Evolutionary conservation across 2,329 filamentous ascomycete species (phyloP).

Genomic region (Aspergillus sp.): DNA sequence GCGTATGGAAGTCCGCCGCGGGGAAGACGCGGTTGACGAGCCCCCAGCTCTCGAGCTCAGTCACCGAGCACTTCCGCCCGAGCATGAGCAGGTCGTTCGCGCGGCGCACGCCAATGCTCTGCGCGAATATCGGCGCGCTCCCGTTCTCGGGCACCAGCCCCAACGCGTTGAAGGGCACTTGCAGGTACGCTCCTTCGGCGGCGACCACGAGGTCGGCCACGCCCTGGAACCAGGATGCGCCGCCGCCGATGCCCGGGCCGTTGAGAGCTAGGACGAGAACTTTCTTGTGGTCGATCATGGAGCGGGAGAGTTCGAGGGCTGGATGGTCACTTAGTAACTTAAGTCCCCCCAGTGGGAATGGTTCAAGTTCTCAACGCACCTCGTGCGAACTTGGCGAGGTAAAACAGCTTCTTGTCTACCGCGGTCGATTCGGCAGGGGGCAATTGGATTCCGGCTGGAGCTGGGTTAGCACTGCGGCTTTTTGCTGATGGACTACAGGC

Average conservation of each 20-base stretch:
- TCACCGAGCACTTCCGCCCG: conserved; percentile 35
- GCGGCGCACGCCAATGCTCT: conserved; percentile 42
- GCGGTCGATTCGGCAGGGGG: no score
- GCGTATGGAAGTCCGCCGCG: conserved; percentile 31
- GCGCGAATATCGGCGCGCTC: conserved; percentile 37
- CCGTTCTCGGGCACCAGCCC: conserved; percentile 44
- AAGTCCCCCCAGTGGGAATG: no score
- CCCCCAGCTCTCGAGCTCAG: conserved; percentile 37
- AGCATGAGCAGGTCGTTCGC: conserved; percentile 47
- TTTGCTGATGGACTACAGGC: conserved; percentile 15
- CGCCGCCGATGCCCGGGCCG: conserved; percentile 42
- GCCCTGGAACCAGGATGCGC: conserved; percentile 44
- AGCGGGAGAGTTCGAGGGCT: conserved; percentile 27
- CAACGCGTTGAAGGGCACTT: conserved; percentile 41
- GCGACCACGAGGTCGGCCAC: conserved; percentile 43
- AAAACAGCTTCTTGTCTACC: conserved; percentile 5
- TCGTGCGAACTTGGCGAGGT: conserved; percentile 4
- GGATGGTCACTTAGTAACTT: no score
- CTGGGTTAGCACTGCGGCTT: background rate
- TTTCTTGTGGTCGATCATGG: conserved; percentile 43
- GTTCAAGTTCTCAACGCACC: no score
- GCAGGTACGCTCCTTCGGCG: conserved; percentile 36
- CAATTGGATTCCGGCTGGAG: no score
- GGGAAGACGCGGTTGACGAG: conserved; percentile 41
- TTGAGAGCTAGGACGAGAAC: conserved; percentile 44